These are phyloP conservation scores for Candida fluviatilis DNA, from an alignment of 805 yeast genomes.

Conservation along the genomic window DNA sequence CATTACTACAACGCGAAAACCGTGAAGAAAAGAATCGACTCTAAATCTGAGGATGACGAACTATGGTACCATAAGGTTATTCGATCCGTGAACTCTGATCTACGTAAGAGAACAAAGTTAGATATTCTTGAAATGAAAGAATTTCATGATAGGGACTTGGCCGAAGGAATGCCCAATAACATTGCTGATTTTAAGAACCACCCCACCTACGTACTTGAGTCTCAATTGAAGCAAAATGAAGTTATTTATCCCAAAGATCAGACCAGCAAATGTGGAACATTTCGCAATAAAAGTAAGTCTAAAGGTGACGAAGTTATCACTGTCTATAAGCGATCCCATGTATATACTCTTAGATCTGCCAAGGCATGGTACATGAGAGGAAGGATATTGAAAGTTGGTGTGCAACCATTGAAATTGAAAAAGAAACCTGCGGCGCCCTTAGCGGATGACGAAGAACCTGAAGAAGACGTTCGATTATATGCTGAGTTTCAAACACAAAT, in stretches of 20 bases:
- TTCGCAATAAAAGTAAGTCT: conserved; percentile 43
- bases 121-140: conserved; percentile 60
- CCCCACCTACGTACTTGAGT: conserved; percentile 78
- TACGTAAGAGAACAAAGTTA: conserved; percentile 15
- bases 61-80: conserved; percentile 59
- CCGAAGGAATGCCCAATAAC: conserved; percentile 86
- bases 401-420: conserved; percentile 53
- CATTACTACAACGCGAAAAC: conserved; percentile 68
- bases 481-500: conserved; percentile 74
- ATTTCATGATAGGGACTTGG: conserved; percentile 54
- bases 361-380: conserved; percentile 87
- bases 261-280: conserved; percentile 59
- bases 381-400: conserved; percentile 66
- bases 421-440: conserved; percentile 10
- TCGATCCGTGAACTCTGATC: conserved; percentile 22
- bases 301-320: conserved; percentile 39
- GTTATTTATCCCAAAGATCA: conserved; percentile 62
- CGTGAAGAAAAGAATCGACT: conserved; percentile 64
- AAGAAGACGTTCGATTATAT: conserved; percentile 57
- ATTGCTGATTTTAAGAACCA: conserved; percentile 81
- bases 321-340: conserved; percentile 66
- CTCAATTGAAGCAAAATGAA: conserved; percentile 70
- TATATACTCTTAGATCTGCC: conserved; percentile 62
- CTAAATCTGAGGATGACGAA: conserved; percentile 48
- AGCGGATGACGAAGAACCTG: conserved; percentile 45